Evolutionary conservation across 148 eudicot species (phyloP), one percentile per base, ranked within the genome.

Genomic region (Camellia sinensis): DNA sequence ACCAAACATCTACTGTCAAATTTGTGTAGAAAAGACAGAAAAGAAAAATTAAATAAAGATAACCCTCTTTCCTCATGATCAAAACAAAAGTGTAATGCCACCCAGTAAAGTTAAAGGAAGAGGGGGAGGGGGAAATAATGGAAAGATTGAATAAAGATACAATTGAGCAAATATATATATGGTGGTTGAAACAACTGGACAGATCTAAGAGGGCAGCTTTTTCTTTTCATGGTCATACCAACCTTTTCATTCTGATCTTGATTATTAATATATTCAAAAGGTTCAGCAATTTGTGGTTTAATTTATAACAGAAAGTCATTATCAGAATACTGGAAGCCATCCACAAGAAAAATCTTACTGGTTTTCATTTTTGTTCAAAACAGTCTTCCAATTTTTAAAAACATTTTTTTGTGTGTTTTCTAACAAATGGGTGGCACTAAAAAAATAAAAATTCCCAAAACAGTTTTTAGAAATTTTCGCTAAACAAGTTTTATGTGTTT

Each of bases 141-240:
- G 22, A 17, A 61, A 65, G 17, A 65, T 65, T 22, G 29, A 40
- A 66, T 43, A n/a, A 7, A 44, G 18, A 44, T 21, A 68, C 44
- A 69, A 2, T 69, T 44, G 29, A 18, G 52, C 44, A 52, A 29
- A 29, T 29, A 29, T 29, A 44, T 3, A 46, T 46, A 3, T 5
- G 53, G 53, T 44, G 18, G 72, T 69, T 69, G 53, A 44, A 68
- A 69, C 73, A 69, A 69, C 73, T n/a, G 13, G 44, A 17, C 53
- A 7, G 13, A 14, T 56, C 29, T 29, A 29, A 56, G 21, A 18
- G 43, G 5, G 73, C 73, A 69, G 52, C 18, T 40, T 29, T 44
- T 69, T 18, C 72, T 45, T 41, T 69, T 19, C 72, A 68, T 43
- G 73, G 73, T 44, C 73, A 17, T 21, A 7, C 18, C 73, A 69